These are phyloP conservation scores for Sugiyamaella paludigena DNA, from an alignment of 1,139 yeast genomes.

Conservation along the genomic window DNA sequence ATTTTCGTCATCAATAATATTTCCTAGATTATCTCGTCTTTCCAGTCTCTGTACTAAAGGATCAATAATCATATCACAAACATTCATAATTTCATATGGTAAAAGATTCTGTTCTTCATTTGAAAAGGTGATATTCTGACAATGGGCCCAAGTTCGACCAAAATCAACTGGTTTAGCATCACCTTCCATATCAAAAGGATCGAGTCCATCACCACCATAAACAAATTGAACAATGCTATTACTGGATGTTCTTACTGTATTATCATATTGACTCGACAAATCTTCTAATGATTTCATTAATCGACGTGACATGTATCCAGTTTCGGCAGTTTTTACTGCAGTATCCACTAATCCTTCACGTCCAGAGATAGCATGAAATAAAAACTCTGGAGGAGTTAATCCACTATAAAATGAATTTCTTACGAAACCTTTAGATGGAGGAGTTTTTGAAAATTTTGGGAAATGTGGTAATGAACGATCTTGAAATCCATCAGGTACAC, in stretches of 20 bases:
- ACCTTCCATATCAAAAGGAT: slow-evolving; percentile 99
- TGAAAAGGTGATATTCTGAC: slow-evolving; percentile 67
- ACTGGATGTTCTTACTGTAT: slow-evolving; percentile 90
- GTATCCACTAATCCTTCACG: slow-evolving; percentile 99
- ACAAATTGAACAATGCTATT: slow-evolving; percentile 97
- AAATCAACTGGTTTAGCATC: slow-evolving; percentile 96
- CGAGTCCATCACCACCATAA: slow-evolving; percentile 98
- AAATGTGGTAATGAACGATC: slow-evolving; percentile 98
- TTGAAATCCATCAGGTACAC: slow-evolving; percentile 99
- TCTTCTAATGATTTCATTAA: slow-evolving; percentile 98
- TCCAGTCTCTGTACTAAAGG: slow-evolving; percentile 61
- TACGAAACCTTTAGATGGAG: slow-evolving; percentile 97
- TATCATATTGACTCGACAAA: slow-evolving; percentile 88
- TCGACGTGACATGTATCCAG: slow-evolving; percentile 99
- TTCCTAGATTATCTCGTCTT: slow-evolving; percentile 70
- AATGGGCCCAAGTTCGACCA: slow-evolving; percentile 92
- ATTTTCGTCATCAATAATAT: slow-evolving; percentile 46
- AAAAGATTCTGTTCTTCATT: slow-evolving; percentile 54
- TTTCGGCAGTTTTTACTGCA: slow-evolving; percentile 98
- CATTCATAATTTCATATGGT: slow-evolving; percentile 66
- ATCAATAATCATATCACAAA: slow-evolving; percentile 53
- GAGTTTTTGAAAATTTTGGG: slow-evolving; percentile 92
- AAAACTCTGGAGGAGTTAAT: slow-evolving; percentile 90
- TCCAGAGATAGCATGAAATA: slow-evolving; percentile 98
- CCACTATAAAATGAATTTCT: slow-evolving; percentile 95